Base-by-base conservation (phyloP, 2,329 filamentous ascomycete genomes). In the Purpureocillium takamizusanense region DNA sequence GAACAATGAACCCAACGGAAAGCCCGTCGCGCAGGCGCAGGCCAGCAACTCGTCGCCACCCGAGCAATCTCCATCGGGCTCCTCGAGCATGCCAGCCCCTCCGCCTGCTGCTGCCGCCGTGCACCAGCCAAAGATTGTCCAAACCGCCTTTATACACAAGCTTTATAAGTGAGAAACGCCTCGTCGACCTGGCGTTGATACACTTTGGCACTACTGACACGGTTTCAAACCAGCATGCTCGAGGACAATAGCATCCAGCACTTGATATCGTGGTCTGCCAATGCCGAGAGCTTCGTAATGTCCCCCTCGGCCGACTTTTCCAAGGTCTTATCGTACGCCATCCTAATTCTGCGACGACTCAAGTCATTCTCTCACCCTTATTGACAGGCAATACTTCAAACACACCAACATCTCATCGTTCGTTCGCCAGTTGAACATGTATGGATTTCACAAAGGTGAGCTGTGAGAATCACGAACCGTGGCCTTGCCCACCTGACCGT, bases 381-480 rank as follows among this genome's bases (percentile, higher is more conserved):
- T 32, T n/a, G 7, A 28, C 52, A 95, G 90, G 39, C 88, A 94
- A 77, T 98, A 98, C 59, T 98, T 98, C 62, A 98, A 98, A 56
- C 92, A 98, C 60, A 98, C 90, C 50, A 98, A 98, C 56, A 95
- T 97, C 44, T 97, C 92, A 10, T 97, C 92, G 1, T 98, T 98
- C 60, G 92, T 98, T 36, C 80, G 92, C 35, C 92, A 98, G 65
- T 67, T 98, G 36, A 98, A 98, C 59, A 98, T 98, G 92, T 98
- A 98, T 52, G 92, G 92, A 7, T 98, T 98, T 62, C 92, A 98
- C 60, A 98, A 98, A 84, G 89, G 89, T 94, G 51, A 34, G 57
- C 53, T 6, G 11, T 12, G 12, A 12, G 10, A 25, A 10, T 25
- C 21, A 5, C 21, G 10, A 25, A 25, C 10, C 10, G 10, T 25